Conservation (phyloP, 176 grass and related monocot genomes). For the Eremochloa ophiuroides region DNA sequence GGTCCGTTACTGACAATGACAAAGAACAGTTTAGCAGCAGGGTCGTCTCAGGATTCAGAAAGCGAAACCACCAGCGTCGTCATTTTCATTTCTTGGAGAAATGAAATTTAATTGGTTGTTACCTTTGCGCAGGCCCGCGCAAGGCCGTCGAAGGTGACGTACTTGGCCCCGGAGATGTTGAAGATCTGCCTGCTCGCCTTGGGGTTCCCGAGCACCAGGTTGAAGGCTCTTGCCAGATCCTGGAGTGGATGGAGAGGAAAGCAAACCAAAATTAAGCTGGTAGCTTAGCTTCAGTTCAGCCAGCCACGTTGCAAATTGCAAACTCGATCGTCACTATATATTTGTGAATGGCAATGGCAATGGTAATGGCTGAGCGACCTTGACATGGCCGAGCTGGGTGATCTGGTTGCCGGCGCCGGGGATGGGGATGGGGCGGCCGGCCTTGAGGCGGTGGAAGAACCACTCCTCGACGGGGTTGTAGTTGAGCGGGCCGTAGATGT, state of each 20-base stretch:
- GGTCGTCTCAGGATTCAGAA: neutral
- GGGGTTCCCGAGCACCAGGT: slow-evolving; percentile 60
- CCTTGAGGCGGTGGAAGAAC: slow-evolving; percentile 98
- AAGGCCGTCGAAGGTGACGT: slow-evolving; percentile 93
- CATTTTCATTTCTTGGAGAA: neutral
- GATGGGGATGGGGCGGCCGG: slow-evolving; percentile 82
- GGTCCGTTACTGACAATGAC: neutral
- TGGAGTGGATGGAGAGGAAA: slow-evolving; percentile 13
- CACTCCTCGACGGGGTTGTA: slow-evolving; percentile 99
- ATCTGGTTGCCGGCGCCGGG: slow-evolving; percentile 79
- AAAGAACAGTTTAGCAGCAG: neutral
- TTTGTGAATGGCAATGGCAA: neutral
- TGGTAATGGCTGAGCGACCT: slow-evolving; percentile 36
- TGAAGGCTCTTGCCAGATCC: slow-evolving; percentile 77
- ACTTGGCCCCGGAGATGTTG: slow-evolving; percentile 93
- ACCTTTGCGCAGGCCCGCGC: slow-evolving; percentile 96
- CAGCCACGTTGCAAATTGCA: neutral
- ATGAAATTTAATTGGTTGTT: neutral
- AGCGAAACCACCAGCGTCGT: neutral
- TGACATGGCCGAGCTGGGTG: slow-evolving; percentile 98
- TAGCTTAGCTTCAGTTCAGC: too few relatives aligned
- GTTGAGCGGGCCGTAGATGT: slow-evolving; percentile 96
- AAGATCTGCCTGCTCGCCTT: slow-evolving; percentile 92
- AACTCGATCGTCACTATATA: too few relatives aligned
- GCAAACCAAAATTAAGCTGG: neutral